Evolutionary conservation across 257 asterid genomes (phyloP), one percentile per base, ranked within the genome.

Genomic region (Dorcoceras hygrometricum): DNA sequence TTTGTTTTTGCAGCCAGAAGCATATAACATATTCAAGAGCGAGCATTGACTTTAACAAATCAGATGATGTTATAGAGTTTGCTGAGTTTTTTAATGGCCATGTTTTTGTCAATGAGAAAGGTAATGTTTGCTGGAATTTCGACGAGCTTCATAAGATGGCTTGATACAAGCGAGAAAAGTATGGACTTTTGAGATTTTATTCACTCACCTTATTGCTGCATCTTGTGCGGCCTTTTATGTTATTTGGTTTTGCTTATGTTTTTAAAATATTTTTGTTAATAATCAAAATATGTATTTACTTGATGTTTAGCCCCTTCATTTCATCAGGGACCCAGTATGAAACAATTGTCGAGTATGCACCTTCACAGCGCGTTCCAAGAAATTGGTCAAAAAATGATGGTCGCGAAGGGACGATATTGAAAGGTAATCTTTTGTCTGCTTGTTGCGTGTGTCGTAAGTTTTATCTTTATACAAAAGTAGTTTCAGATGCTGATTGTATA

Each of bases 361-460:
- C 99, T 75, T 94, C 96, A 61, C 99, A 94, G 75, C 89, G 94
- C 74, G 93, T 86, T 76, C 95, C 99, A 65, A 89, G 86, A 80
- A 86, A 82, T 71, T 87, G 89, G 86, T 80, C 84, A 62, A 94
- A 90, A 85, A 94, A 84, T 78, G 99, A 94, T 80, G 98, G 96
- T 3, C 95, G 96, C n/a, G 96, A 88, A 78, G 99, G 99, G 68
- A 72, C 93, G 51, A 84, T 94, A 70, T 75, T 87, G 62, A 90
- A 87, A 87, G 99, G 99, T 94, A 80, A 66, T 67, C 22, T 43
- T 58, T 69, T 64, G 8, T 48, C 8, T 69, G 48, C 54, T 46
- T 46, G 22, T 46, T 46, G 54, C 2, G 8, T 0, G 3, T 46
- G 8, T 16, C 54, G 18, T 46, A 46, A 39, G 50, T 46, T 18